Evolutionary conservation across 176 grass and related monocot species (phyloP).

Genomic region (Phoenix roebelenii): DNA sequence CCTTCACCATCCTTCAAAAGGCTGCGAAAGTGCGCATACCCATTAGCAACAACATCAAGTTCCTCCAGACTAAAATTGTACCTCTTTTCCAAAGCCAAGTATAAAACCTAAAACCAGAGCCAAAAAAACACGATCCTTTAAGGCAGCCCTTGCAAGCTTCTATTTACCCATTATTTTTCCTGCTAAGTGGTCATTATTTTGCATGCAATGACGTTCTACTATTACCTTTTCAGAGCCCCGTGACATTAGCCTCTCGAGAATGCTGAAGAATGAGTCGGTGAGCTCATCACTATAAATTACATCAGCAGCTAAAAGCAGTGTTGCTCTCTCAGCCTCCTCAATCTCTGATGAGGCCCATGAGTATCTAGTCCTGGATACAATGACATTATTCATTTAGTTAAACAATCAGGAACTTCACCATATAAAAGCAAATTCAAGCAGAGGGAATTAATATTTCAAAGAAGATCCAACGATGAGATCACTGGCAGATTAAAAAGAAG

Average conservation of each 20-base stretch:
- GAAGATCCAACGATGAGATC: too few species aligned
- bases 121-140: background rate
- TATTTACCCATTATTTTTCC: background rate
- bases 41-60: slow-evolving; percentile 65
- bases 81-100: slow-evolving; percentile 83
- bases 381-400: background rate
- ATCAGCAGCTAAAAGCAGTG: slow-evolving; percentile 64
- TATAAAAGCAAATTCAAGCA: background rate
- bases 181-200: background rate
- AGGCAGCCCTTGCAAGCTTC: background rate
- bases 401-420: background rate
- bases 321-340: slow-evolving; percentile 53
- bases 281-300: slow-evolving; percentile 79
- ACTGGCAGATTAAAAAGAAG: too few species aligned
- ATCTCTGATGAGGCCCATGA: slow-evolving; percentile 49
- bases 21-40: slow-evolving; percentile 57
- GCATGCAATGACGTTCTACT: background rate
- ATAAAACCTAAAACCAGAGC: slow-evolving; percentile 37
- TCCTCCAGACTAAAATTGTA: slow-evolving; percentile 87
- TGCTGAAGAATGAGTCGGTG: slow-evolving; percentile 60
- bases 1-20: slow-evolving; percentile 39
- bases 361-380: slow-evolving; percentile 29
- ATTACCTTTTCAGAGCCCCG: slow-evolving; percentile 49
- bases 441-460: too few species aligned
- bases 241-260: slow-evolving; percentile 48